These are phyloP conservation scores for Neurospora sp. DNA, from an alignment of 495 filamentous ascomycete species.

Conservation along the genomic window DNA sequence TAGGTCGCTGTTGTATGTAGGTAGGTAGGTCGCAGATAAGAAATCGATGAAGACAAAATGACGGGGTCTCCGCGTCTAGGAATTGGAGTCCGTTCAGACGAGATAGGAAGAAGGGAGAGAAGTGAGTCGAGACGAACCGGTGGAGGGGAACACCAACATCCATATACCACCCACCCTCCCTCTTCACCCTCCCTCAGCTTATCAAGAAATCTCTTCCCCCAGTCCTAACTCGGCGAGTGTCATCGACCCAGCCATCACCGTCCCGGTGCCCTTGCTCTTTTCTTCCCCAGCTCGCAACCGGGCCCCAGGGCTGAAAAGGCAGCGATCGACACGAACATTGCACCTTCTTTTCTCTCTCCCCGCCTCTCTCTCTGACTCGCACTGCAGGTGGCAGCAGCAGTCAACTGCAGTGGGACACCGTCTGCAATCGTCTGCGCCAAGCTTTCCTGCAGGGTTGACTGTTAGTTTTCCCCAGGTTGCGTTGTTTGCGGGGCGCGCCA, in stretches of 20 bases:
- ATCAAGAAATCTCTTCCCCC: neutral
- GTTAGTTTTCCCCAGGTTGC: neutral
- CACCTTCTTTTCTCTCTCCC: neutral
- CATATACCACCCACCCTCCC: neutral
- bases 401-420: too few relatives aligned
- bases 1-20: neutral
- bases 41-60: neutral
- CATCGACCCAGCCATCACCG: neutral
- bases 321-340: neutral
- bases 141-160: neutral
- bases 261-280: neutral
- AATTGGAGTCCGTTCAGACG: neutral
- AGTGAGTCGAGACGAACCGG: neutral
- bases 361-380: neutral
- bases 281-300: neutral
- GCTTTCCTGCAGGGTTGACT: neutral
- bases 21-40: too few relatives aligned
- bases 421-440: neutral
- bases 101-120: too few relatives aligned
- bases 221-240: neutral
- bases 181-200: neutral
- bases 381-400: neutral
- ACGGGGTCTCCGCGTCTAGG: neutral
- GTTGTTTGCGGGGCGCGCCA: neutral
- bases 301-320: neutral